Evolutionary conservation across 2,329 filamentous ascomycete genomes (phyloP).

Genomic region (Verticillium tricorpus): DNA sequence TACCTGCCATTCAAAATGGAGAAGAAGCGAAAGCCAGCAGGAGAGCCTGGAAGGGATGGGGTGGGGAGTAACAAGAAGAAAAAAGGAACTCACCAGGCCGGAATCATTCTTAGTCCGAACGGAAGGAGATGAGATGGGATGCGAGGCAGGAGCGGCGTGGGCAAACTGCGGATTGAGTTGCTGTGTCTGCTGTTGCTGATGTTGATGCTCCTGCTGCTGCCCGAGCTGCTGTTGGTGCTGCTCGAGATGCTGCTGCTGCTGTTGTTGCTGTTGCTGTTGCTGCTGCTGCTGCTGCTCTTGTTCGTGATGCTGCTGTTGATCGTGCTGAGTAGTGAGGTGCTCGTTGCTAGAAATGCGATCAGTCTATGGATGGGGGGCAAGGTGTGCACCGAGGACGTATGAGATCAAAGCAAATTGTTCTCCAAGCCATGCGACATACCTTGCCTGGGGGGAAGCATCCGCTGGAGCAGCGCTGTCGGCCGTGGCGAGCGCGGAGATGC

Average conservation of each 20-base stretch:
- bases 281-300: not conserved
- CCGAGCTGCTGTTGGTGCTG: not conserved
- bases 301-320: not conserved
- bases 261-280: not conserved
- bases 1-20: not conserved
- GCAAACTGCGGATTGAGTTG: not conserved
- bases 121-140: not conserved
- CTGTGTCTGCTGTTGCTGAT: not conserved
- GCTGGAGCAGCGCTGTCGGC: slow-evolving; percentile 18
- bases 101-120: not conserved
- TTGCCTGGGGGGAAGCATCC: not conserved
- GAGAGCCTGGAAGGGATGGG: not conserved
- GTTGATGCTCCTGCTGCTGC: not conserved
- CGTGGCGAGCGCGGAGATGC: slow-evolving; percentile 39
- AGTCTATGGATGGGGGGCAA: not conserved
- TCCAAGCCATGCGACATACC: not conserved
- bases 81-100: not conserved
- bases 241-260: not conserved
- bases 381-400: not conserved
- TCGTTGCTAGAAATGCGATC: not conserved
- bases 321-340: not conserved
- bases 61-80: not conserved
- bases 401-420: not conserved
- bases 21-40: not conserved
- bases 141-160: not conserved